Conservation (phyloP, 768 basidiomycete species). For the Leccinum imitatum region DNA sequence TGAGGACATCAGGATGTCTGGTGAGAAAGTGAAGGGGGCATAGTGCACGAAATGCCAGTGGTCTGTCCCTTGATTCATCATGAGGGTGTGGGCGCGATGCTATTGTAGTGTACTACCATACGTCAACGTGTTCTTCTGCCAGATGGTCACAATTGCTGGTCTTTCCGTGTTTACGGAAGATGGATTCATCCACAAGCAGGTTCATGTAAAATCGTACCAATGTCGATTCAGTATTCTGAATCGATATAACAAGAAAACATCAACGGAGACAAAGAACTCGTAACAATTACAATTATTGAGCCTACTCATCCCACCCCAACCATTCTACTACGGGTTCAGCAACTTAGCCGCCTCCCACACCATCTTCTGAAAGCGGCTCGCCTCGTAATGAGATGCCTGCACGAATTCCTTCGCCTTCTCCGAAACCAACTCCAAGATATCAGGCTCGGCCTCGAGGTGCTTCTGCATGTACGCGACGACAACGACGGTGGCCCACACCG, state of each 20-base stretch:
- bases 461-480: constrained; percentile 46
- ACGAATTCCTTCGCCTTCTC: constrained; percentile 45
- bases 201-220: neutral
- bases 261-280: neutral
- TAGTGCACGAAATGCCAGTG: neutral
- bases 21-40: neutral
- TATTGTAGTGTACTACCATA: neutral
- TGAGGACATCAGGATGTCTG: neutral
- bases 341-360: constrained; percentile 12
- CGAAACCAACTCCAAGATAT: constrained; percentile 42
- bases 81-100: neutral
- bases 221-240: neutral
- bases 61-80: neutral
- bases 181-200: too few relatives aligned
- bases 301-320: neutral
- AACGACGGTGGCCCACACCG: constrained; percentile 50
- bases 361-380: constrained; percentile 21
- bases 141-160: too few relatives aligned
- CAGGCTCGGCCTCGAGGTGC: constrained; percentile 35
- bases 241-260: neutral
- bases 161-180: too few relatives aligned
- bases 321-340: constrained; percentile 4
- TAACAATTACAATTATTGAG: neutral
- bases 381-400: neutral
- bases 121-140: too few relatives aligned